Conservation (phyloP, 805 yeast genomes). For the Cyberlindnera bimundalis region DNA sequence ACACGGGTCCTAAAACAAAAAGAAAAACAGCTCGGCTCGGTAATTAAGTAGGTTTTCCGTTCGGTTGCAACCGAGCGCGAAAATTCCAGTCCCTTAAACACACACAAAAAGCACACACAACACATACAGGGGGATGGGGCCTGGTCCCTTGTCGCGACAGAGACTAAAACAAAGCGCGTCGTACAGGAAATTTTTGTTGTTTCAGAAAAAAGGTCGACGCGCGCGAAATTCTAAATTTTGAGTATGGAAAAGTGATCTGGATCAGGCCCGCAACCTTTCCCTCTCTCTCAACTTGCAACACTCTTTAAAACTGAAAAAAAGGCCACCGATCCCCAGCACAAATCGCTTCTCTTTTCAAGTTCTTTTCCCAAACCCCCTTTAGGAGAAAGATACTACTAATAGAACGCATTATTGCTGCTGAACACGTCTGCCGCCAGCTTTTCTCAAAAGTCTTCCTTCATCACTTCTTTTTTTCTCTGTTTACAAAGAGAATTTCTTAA, state of each 20-base stretch:
- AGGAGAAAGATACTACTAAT: neutral
- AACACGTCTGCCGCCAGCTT: neutral
- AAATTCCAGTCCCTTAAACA: neutral
- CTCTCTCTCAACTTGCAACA: neutral
- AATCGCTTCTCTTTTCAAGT: neutral
- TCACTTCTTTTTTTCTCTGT: neutral
- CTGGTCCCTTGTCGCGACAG: too few species aligned
- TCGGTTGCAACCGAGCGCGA: too few species aligned
- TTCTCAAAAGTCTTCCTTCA: too few species aligned
- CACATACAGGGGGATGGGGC: too few species aligned
- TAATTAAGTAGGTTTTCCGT: too few species aligned
- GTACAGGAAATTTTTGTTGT: slow-evolving; percentile 4
- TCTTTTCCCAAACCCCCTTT: too few species aligned
- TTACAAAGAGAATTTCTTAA: neutral
- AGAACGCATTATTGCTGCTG: neutral
- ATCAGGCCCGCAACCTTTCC: slow-evolving; percentile 14
- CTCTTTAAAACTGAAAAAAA: neutral
- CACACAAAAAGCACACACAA: too few species aligned
- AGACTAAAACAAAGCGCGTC: neutral
- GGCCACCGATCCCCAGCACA: slow-evolving; percentile 1
- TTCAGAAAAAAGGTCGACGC: slow-evolving; percentile 1
- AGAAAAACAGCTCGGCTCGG: too few species aligned
- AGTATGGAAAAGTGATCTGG: slow-evolving; percentile 11
- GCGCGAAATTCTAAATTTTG: slow-evolving; percentile 9
- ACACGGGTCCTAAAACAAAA: too few species aligned